Evolutionary conservation across 768 basidiomycete species (phyloP).

Genomic region (Pleurotus salmoneostramineus): DNA sequence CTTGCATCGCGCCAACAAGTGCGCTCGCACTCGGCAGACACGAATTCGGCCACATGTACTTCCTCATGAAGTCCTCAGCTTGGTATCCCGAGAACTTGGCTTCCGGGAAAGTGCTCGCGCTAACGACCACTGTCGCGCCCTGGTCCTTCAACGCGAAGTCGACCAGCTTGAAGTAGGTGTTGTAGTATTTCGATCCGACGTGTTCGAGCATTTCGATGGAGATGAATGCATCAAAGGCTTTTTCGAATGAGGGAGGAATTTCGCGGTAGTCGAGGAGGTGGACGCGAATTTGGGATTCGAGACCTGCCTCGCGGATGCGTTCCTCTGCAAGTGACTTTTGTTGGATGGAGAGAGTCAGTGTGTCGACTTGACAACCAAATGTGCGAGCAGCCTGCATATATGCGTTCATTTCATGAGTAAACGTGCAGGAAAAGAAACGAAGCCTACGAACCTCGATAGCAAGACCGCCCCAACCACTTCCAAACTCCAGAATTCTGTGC

Average conservation of each 20-base stretch:
- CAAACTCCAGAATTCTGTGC: constrained; percentile 84
- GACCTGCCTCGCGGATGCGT: constrained; percentile 68
- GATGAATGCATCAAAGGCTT: constrained; percentile 75
- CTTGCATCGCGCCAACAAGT: constrained; percentile 69
- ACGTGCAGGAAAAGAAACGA: background rate
- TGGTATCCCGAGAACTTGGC: constrained; percentile 67
- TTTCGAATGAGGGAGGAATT: constrained; percentile 77
- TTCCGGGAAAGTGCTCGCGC: constrained; percentile 68
- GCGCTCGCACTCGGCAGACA: constrained; percentile 84
- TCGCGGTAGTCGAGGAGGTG: constrained; percentile 91
- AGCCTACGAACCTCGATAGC: constrained; percentile 70
- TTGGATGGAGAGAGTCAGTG: constrained; percentile 82
- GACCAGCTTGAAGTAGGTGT: constrained; percentile 70
- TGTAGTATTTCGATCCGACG: constrained; percentile 55
- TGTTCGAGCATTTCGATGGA: constrained; percentile 84
- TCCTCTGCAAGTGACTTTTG: constrained; percentile 88
- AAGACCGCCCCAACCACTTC: constrained; percentile 91
- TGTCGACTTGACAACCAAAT: constrained; percentile 84
- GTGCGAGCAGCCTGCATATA: constrained; percentile 55
- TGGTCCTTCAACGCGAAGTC: constrained; percentile 72
- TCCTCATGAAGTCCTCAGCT: constrained; percentile 82
- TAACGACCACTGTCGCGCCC: constrained; percentile 66
- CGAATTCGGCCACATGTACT: constrained; percentile 88
- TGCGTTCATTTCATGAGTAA: background rate
- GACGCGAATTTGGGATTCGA: constrained; percentile 70